Base-by-base conservation (phyloP, 257 asterid species). In the Fraxinus pennsylvanica region DNA sequence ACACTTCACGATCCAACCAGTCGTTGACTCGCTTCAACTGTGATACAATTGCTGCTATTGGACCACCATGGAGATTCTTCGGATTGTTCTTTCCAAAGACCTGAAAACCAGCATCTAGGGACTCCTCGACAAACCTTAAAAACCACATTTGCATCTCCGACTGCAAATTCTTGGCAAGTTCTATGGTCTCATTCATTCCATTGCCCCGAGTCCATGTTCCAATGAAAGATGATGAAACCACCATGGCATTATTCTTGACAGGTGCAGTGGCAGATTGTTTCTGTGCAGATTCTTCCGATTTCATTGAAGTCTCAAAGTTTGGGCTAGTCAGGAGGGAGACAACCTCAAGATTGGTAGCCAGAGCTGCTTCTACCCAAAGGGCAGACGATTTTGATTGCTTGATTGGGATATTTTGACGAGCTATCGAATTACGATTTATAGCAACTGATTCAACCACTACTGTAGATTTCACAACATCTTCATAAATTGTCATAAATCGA, bases 281-380 rank as follows among this genome's bases (percentile, higher is more conserved):
- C 77, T 88, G 82, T 54, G 92, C 84, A 67, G 79, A 81, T 81
- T 84, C 88, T 2, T 82, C 88, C 9, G 47, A 65, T 77, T 84
- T 82, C 9, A 91, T 73, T 38, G 91, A 79, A 65, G 76, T 74
- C 50, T 84, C 89, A 19, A 91, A 86, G 66, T 85, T 88, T 41
- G 87, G 92, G 73, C 80, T 90, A 1, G 98, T 93, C n/a, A 96
- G 72, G 57, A 96, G 97, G 65, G 98, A 92, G 25, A 96, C 95
- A 0, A 96, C 94, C 83, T 96, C 97, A 45, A 96, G 97, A 84
- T 93, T 95, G 32, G 99, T 96, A 38, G 99, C 99, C 68, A 96
- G 76, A 65, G 99, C 98, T 68, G 99, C 98, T 87, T 96, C 99
- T 15, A 96, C 99, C 99, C 98, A 96, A n/a, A 93, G 96, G 9